A percentile compares a stretch with the other conserved stretches of the same genome.
Conservation (phyloP, 768 basidiomycete species). For the Arthromyces matolae region DNA sequence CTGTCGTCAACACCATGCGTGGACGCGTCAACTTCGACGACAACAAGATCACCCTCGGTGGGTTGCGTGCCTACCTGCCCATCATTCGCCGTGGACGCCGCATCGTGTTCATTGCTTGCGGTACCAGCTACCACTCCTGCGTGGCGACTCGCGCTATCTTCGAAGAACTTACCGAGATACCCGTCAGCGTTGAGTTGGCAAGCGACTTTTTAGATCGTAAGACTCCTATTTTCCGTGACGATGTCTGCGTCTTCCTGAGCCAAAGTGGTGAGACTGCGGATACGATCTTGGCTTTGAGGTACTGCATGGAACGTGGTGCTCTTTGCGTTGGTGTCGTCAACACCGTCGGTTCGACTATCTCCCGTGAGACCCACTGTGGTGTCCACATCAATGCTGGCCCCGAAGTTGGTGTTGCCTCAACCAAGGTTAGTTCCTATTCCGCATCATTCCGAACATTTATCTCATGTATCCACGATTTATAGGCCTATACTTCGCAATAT, state of each 20-base stretch:
- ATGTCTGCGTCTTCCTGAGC: conserved; percentile 92
- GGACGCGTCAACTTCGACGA: conserved; percentile 98
- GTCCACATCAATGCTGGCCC: conserved; percentile 99
- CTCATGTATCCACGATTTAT: conserved; percentile 1
- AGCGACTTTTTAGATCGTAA: conserved; percentile 98
- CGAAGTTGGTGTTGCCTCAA: conserved; percentile 98
- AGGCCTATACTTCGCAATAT: conserved; percentile 99
- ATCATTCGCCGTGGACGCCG: conserved; percentile 94
- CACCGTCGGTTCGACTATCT: conserved; percentile 96
- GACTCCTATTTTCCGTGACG: conserved; percentile 99
- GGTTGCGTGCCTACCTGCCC: conserved; percentile 89
- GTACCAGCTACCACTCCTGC: conserved; percentile 97
- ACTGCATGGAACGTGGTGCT: conserved; percentile 95
- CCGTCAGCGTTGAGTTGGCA: conserved; percentile 93
- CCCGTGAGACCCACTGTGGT: conserved; percentile 98
- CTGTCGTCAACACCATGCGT: conserved; percentile 99
- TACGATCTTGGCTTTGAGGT: conserved; percentile 92
- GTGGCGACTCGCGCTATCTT: conserved; percentile 96
- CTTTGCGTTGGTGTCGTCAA: conserved; percentile 97
- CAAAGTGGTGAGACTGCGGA: conserved; percentile 99
- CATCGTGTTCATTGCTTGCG: conserved; percentile 97
- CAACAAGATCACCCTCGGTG: conserved; percentile 88
- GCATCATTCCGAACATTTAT: background rate
- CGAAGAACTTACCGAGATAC: conserved; percentile 98
- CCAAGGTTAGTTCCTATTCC: conserved; percentile 58